Base-by-base conservation (phyloP, 306 rosid genomes). In the Dicorynia guianensis region DNA sequence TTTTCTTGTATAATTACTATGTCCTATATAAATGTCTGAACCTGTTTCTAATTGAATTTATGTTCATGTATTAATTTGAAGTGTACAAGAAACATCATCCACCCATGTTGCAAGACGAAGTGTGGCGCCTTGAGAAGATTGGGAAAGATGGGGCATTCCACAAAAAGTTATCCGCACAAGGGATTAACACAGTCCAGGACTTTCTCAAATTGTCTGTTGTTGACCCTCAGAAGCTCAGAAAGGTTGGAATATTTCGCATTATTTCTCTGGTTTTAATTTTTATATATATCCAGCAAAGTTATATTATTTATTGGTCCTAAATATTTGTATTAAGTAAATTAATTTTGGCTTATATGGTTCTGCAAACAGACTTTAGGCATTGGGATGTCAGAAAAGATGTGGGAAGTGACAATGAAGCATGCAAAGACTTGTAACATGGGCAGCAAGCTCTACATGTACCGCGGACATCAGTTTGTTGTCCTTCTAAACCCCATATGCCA, bases 21-120 rank as follows among this genome's bases (percentile, higher is more conserved):
- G n/a, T n/a, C n/a, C n/a, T n/a, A n/a, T n/a, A n/a, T 20, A 69
- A 10, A 17, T 36, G 46, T 64, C 14, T 38, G 10, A 3, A 55
- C 19, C 25, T 54, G 49, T 5, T 2, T 49, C 18, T 61, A 5
- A 60, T 25, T 64, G 20, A 30, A 18, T 50, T 59, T 50, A n/a
- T 71, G 4, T 30, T 48, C 7, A 30, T 10, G 3, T 6, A 13
- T n/a, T n/a, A n/a, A n/a, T 72, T 19, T 76, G 77, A 14, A 95
- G 99, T 95, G 79, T 95, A 92, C 91, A 95, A 90, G 36, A 95
- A 95, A 14, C 99, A 95, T 55, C 85, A 95, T 19, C 99, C 99
- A 13, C 99, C 99, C 49, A 81, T 30, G 88, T 77, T 92, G 68
- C 69, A 77, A 1, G 99, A 95, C 9, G 88, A 92, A 33, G 92